Conservation (phyloP, 352 stramenopile species). For the Phytopythium montanum region DNA sequence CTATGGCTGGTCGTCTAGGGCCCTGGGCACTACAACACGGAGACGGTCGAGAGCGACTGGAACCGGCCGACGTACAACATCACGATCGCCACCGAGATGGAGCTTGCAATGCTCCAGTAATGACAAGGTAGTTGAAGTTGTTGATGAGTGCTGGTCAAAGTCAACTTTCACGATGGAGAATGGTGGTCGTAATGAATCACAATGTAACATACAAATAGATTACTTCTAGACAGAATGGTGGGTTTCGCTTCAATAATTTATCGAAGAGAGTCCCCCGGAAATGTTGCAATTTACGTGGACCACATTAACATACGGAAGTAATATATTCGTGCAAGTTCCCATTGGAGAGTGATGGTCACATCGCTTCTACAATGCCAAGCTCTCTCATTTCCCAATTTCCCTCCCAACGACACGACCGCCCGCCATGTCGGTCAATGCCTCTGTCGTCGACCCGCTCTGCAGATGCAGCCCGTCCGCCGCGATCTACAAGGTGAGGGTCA, state of each 20-base stretch:
- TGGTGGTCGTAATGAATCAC: background rate
- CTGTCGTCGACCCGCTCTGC: constrained; percentile 19
- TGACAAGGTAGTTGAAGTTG: too few species aligned
- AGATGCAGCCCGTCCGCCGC: constrained; percentile 13
- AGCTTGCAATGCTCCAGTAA: constrained; percentile 58
- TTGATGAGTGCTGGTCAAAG: constrained; percentile 5
- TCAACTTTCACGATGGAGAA: background rate
- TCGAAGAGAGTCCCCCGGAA: too few species aligned
- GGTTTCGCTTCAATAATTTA: too few species aligned
- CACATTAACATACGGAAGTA: too few species aligned
- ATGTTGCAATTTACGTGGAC: too few species aligned
- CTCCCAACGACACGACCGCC: background rate
- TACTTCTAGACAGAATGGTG: too few species aligned
- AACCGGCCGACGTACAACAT: constrained; percentile 88
- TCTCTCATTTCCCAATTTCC: background rate
- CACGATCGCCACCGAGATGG: constrained; percentile 83
- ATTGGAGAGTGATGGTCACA: background rate
- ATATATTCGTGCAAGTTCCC: too few species aligned
- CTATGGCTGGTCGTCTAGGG: constrained; percentile 30
- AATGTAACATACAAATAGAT: too few species aligned
- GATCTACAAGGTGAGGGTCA: constrained; percentile 21
- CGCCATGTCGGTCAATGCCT: constrained; percentile 3
- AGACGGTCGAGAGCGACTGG: constrained; percentile 71
- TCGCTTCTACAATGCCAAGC: background rate
- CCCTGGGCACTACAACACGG: constrained; percentile 69